phyloP scores from a whole-genome alignment of 1,284 basidiomycete genomes.

The Apiotrichum akiyoshidainum region DNA sequence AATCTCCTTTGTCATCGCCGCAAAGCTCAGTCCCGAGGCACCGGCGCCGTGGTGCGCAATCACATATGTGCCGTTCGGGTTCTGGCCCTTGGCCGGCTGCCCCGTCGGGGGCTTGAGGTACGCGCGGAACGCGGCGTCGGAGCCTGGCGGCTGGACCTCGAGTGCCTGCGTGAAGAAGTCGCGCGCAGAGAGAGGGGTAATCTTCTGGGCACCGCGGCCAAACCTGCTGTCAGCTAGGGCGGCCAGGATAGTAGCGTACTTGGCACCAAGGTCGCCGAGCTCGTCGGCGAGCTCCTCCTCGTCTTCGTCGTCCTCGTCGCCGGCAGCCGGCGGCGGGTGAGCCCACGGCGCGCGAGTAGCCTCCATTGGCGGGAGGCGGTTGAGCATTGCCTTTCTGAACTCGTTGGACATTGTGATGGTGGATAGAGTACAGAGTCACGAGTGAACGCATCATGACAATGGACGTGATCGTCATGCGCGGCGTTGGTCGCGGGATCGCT shows the following conservation, averaged over 20 bases:
- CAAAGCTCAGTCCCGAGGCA: conserved; percentile 82
- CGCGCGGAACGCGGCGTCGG: conserved; percentile 64
- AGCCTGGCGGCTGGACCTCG: conserved; percentile 64
- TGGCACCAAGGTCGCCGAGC: conserved; percentile 60
- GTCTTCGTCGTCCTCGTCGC: conserved; percentile 43
- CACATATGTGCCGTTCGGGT: conserved; percentile 63
- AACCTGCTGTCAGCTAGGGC: conserved; percentile 48
- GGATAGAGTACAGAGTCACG: background rate
- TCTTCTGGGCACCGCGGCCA: conserved; percentile 56
- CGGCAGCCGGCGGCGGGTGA: conserved; percentile 8
- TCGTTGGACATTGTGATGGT: conserved; percentile 43
- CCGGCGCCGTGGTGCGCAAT: conserved; percentile 95
- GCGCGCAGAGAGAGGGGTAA: conserved; percentile 69
- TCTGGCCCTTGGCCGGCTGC: conserved; percentile 2
- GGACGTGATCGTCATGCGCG: too few species aligned
- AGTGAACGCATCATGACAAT: too few species aligned
- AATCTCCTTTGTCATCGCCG: conserved; percentile 78
- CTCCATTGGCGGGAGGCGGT: conserved; percentile 40
- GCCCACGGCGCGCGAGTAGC: conserved; percentile 49
- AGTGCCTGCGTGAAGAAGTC: conserved; percentile 71
- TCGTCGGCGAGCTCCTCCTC: conserved; percentile 62
- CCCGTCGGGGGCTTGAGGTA: conserved; percentile 62
- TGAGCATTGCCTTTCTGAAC: conserved; percentile 45
- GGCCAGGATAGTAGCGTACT: conserved; percentile 17
- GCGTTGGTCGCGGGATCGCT: too few species aligned